Base-by-base conservation (phyloP, 495 filamentous ascomycete species). In the Trypethelium eluteriae region DNA sequence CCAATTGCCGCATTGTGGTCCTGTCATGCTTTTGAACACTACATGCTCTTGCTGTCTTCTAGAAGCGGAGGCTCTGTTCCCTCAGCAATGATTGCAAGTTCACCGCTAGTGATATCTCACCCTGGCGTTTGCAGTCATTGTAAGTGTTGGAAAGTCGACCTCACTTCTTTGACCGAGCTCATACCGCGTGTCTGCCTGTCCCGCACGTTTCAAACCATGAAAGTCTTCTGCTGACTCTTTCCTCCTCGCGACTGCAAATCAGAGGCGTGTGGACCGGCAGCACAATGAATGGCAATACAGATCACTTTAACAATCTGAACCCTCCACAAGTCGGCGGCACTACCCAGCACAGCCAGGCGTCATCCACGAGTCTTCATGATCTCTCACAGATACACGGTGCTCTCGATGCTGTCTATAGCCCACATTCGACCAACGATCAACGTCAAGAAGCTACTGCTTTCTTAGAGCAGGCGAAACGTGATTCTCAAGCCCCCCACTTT, bases 391-490 rank as follows among this genome's bases (percentile, higher is more conserved):
- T 98, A 63, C 83, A 91, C 74, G 83, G 88, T 64, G 94, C 95
- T 36, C 82, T 99, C 65, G 82, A 93, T 59, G 84, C 93, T 67
- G 87, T 96, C 64, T 92, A 98, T 79, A 88, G 85, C 70, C 86
- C 93, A 32, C 82, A 87, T 64, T 93, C 91, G 35, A 80, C 87
- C 62, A 96, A 96, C 77, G 85, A 89, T 62, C 79, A 88, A n/a
- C 92, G 94, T 61, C 84, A 89, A 74, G 82, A 95, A 71, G 94
- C 94, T 47, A 85, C 91, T 63, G 72, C 82, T 7, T 96, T 89
- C 74, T 86, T 99, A 66, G 93, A 98, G 73, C 76, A 88, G 18
- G 81, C 93, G 68, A 96, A 96, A 76, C 81, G 83, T 38, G 83
- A 88, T 71, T 80, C 85, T 59, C 84, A 90, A 64, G 92, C 93